These are phyloP conservation scores for Colletotrichum brevisporum DNA, from an alignment of 2,329 filamentous ascomycete genomes.

Conservation along the genomic window DNA sequence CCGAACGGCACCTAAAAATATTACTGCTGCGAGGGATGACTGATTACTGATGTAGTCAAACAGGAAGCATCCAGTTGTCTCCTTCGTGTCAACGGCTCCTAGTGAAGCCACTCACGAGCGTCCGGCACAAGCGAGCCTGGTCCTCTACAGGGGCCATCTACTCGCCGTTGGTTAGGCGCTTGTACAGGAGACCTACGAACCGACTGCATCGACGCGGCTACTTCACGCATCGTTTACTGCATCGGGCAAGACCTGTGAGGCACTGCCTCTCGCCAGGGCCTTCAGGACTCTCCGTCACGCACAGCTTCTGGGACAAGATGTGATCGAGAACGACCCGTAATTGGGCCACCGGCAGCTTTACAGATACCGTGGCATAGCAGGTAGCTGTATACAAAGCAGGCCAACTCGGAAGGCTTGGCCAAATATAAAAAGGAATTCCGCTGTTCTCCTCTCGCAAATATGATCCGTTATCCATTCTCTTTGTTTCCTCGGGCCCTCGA, in stretches of 20 bases:
- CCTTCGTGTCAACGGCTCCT: neutral
- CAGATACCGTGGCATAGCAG: too few relatives aligned
- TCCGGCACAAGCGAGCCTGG: too few relatives aligned
- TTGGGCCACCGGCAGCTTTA: too few relatives aligned
- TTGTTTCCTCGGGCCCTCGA: neutral
- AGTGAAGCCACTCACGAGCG: neutral
- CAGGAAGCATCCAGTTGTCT: neutral
- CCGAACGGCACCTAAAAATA: neutral
- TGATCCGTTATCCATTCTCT: neutral
- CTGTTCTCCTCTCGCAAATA: slow-evolving; percentile 7
- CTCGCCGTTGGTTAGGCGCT: too few relatives aligned
- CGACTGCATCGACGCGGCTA: neutral
- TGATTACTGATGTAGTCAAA: neutral
- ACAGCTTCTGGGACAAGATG: too few relatives aligned
- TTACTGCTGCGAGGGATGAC: neutral
- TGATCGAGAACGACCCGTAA: too few relatives aligned
- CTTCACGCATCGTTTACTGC: too few relatives aligned
- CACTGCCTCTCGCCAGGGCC: too few relatives aligned
- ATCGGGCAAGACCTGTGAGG: too few relatives aligned
- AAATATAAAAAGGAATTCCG: slow-evolving; percentile 27
- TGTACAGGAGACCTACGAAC: neutral
- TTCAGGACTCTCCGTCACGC: too few relatives aligned
- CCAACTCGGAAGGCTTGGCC: slow-evolving; percentile 3
- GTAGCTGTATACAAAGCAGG: too few relatives aligned
- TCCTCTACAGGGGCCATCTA: too few relatives aligned